These are phyloP conservation scores for Clitopilus passeckerianus DNA, from an alignment of 768 basidiomycete species.

Conservation along the genomic window DNA sequence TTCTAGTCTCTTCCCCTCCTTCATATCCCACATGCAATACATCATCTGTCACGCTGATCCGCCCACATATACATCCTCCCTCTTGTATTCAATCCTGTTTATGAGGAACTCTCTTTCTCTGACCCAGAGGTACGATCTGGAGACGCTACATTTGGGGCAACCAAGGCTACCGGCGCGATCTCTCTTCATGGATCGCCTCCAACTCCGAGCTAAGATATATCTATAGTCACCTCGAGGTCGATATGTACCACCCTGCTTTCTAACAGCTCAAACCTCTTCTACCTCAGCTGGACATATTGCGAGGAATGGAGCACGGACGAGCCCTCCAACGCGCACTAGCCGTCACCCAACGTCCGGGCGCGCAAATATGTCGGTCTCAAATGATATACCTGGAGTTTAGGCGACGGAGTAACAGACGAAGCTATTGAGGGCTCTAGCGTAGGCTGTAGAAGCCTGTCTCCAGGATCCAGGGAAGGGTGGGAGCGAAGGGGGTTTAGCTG, in stretches of 20 bases:
- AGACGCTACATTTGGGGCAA: conserved; percentile 65
- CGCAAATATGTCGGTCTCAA: conserved; percentile 30
- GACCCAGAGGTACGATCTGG: conserved; percentile 86
- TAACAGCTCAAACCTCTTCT: conserved; percentile 51
- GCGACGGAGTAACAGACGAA: background rate
- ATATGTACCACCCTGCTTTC: conserved; percentile 52
- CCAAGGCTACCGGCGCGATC: conserved; percentile 71
- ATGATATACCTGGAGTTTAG: conserved; percentile 37
- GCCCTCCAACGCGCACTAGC: conserved; percentile 65
- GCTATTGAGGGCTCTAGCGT: conserved; percentile 50
- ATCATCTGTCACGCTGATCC: too few relatives aligned
- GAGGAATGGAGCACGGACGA: conserved; percentile 60
- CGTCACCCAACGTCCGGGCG: conserved; percentile 25
- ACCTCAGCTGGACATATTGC: conserved; percentile 51
- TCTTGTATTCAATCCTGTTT: too few relatives aligned
- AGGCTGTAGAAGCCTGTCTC: conserved; percentile 63
- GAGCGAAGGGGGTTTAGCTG: conserved; percentile 37
- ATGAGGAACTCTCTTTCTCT: too few relatives aligned
- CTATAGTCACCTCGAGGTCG: conserved; percentile 58
- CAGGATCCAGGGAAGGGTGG: conserved; percentile 28
- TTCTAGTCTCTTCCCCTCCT: too few relatives aligned
- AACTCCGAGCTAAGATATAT: background rate
- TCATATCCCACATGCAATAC: too few relatives aligned
- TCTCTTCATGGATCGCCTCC: background rate
- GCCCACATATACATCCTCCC: too few relatives aligned